Evolutionary conservation across 129 eudicot species (phyloP), one percentile per base, ranked within the genome.

Genomic region (Lactuca saligna): DNA sequence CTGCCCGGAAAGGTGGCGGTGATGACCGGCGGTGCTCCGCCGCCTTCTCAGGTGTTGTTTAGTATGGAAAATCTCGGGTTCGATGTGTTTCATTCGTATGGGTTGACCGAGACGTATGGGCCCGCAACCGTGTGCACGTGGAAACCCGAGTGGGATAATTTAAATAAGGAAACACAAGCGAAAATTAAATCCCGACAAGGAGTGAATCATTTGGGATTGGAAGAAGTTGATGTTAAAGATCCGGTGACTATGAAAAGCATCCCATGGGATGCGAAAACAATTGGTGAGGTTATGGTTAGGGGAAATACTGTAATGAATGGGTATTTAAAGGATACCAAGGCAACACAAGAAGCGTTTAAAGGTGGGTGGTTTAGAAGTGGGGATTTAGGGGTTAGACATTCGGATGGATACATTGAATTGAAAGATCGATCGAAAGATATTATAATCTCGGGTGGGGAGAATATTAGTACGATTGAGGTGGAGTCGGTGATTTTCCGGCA

Each of bases 391-490:
- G 87, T 78, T 35, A 78, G 75, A 42, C 83, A 82, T 46, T 31
- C 81, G 0, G 87, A 82, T 20, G 87, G 87, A 5, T 82, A 82
- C 63, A 25, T 82, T 3, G 83, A 82, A 53, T 58, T 82, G 3
- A 82, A 82, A 56, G 87, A 82, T 39, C 61, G 87, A 14, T 79
- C 76, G 0, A 82, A 82, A 71, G 87, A 82, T 63, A 76, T 82
- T 29, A 82, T 82, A 14, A 82, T 82, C 4, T 71, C 79, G 0
- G 86, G 86, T 16, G 86, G 85, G 2, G 85, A 81, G 79, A 81
- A 81, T 59, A 58, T 82, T 2, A 82, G 86, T 29, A 82, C 83
- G 8, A 79, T 82, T 9, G 83, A 82, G 66, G 81, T 82, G 66
- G 86, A 78, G 46, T 69, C 86, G 4, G 86, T 82, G 77, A 58